These are phyloP conservation scores for Aspergillus ellipticus DNA, from an alignment of 495 filamentous ascomycete species.

Conservation along the genomic window DNA sequence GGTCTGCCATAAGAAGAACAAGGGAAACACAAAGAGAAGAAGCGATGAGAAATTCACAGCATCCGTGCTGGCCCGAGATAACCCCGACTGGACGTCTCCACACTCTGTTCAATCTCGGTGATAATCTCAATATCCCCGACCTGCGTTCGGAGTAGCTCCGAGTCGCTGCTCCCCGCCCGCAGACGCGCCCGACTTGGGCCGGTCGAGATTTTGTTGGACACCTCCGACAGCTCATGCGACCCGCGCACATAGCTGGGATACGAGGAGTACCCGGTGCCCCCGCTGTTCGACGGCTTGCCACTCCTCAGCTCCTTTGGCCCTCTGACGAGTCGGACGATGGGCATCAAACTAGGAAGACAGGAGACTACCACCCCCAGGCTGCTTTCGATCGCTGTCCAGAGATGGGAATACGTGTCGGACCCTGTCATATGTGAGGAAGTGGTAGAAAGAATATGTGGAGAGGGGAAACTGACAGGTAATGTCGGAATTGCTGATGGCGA, in stretches of 20 bases:
- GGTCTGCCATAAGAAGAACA: too few species aligned
- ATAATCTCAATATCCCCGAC: background rate
- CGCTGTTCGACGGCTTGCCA: background rate
- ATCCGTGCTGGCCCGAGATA: background rate
- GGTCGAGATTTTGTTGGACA: background rate
- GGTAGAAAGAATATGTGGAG: background rate
- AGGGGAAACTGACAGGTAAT: background rate
- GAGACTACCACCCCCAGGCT: background rate
- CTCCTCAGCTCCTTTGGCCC: background rate
- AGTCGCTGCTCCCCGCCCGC: background rate
- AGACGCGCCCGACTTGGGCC: background rate
- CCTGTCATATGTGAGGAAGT: background rate
- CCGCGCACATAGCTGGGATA: background rate
- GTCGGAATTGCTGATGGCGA: background rate
- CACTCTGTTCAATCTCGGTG: background rate
- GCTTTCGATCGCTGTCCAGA: constrained; percentile 2
- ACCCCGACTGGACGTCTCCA: background rate
- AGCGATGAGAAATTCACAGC: too few species aligned
- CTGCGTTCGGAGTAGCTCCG: background rate
- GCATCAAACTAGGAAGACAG: background rate
- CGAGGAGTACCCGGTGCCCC: background rate
- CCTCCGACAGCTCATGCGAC: background rate
- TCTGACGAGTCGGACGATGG: background rate
- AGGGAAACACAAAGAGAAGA: too few species aligned
- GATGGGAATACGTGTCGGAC: constrained; percentile 2